Percentiles rank a stretch among this genome's conserved stretches.
Conservation (phyloP, 345 rosid species). For the Cardamine chenopodiifolia region DNA sequence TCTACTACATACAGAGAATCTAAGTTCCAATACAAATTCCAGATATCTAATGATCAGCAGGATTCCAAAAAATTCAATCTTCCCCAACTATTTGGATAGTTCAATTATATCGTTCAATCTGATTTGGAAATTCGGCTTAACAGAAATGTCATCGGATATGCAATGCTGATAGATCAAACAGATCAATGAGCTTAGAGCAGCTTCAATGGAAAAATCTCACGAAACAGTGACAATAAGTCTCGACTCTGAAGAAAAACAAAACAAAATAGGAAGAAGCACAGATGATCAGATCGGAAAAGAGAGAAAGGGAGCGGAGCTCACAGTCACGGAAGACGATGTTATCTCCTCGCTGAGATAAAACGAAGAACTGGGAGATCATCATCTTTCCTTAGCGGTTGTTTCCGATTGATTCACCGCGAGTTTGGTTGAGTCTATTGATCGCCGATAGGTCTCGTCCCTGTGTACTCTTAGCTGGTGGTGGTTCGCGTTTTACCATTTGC, state of each 20-base stretch:
- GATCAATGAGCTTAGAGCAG: conserved; percentile 29
- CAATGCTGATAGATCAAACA: conserved; percentile 25
- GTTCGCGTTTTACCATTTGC: conserved; percentile 25
- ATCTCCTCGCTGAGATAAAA: conserved; percentile 95
- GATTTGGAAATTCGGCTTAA: conserved; percentile 13
- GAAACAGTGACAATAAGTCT: conserved; percentile 1
- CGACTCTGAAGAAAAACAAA: background rate
- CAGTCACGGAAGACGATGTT: conserved; percentile 98
- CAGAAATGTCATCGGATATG: background rate
- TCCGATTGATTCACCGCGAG: conserved; percentile 20
- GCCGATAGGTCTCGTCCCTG: conserved; percentile 29
- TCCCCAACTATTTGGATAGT: background rate
- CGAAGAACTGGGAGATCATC: conserved; percentile 98
- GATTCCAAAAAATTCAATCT: background rate
- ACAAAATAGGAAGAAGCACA: conserved; percentile 4
- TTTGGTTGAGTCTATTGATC: conserved; percentile 21
- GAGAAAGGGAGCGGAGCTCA: conserved; percentile 40
- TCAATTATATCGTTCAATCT: background rate
- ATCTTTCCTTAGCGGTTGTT: conserved; percentile 10
- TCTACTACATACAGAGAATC: background rate
- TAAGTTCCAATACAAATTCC: background rate
- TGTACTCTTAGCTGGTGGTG: conserved; percentile 2
- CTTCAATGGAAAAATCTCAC: background rate
- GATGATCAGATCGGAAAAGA: conserved; percentile 20
- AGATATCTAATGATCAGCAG: background rate